Evolutionary conservation across 73 alveolate species (phyloP), one percentile per base, ranked within the genome.

Genomic region (Paramecium octaurelia): DNA sequence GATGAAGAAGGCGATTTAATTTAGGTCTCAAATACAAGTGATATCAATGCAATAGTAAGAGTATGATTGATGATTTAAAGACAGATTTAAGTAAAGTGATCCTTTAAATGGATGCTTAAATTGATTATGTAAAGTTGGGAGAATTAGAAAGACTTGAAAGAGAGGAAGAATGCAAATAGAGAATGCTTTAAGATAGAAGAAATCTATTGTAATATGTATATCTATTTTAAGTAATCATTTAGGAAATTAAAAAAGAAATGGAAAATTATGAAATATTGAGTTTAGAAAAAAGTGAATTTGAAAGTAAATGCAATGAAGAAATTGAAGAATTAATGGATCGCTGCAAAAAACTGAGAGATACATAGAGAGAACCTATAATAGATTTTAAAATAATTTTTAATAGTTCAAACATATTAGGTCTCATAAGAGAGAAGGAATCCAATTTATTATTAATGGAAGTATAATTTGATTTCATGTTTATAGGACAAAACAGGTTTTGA

Each of bases 11-110:
- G 68, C 7, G 91, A 80, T 21, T 2, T 11, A 1, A 80, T 80
- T 80, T 10, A 80, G 21, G 91, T 80, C 7, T 40, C 91, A 42
- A 46, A 80, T 46, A 44, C 91, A 2, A 80, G 77, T 80, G 91
- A 80, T 10, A n/a, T 80, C 0, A n/a, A 44, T n/a, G 77, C 91
- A 10, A 80, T 80, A 10, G 91, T 80, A 80, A 43, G 9, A n/a
- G n/a, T 14, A 8, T 23, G n/a, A 23, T 42, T 16, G 5, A 36
- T 36, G 6, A 38, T 43, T 50, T 14, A 6, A 43, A 80, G 91
- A 48, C 75, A 21, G 91, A 80, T 64, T 8, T 64, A 4, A n/a
- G 14, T 20, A 20, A 16, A 24, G 54, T 44, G 27, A 42, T 80
- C 3, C 34, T 44, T 11, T 16, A 48, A 23, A 34, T 80, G 43